Conservation (phyloP, 1,284 basidiomycete species). For the Tilletia horrida region DNA sequence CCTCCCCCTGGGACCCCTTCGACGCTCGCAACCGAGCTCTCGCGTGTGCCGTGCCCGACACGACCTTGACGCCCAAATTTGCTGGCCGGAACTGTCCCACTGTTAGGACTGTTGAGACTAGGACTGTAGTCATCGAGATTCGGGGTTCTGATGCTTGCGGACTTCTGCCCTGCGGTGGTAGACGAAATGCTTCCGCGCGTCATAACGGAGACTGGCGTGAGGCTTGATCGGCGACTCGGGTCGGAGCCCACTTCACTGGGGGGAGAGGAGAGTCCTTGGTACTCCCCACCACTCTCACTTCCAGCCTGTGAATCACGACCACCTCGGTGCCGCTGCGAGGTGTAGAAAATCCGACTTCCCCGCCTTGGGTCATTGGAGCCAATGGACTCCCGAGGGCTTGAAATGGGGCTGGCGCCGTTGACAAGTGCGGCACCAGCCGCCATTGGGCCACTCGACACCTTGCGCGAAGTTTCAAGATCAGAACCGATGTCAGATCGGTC, state of each 20-base stretch:
- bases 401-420: not conserved
- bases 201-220: not conserved
- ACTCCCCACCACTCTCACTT: slow-evolving; percentile 9
- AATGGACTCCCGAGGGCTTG: slow-evolving; percentile 1
- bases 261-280: not conserved
- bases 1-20: not conserved
- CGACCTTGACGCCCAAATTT: not conserved
- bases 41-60: not conserved
- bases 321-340: not conserved
- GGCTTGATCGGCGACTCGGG: not conserved
- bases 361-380: not conserved
- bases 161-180: not conserved
- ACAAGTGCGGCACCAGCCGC: slow-evolving; percentile 19
- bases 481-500: slow-evolving; percentile 23
- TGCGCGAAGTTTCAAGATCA: slow-evolving; percentile 31
- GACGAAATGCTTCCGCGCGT: not conserved
- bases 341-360: not conserved
- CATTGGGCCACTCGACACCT: slow-evolving; percentile 42
- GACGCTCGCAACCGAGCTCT: not conserved
- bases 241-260: slow-evolving; percentile 7
- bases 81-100: not conserved
- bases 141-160: too few relatives aligned
- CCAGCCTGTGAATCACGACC: slow-evolving; percentile 1
- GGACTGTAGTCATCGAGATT: too few relatives aligned
- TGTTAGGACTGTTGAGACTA: too few relatives aligned